A percentile compares a stretch with the other conserved stretches of the same genome.
phyloP scores from a whole-genome alignment of 805 yeast genomes.

The Kregervanrija fluxuum region DNA sequence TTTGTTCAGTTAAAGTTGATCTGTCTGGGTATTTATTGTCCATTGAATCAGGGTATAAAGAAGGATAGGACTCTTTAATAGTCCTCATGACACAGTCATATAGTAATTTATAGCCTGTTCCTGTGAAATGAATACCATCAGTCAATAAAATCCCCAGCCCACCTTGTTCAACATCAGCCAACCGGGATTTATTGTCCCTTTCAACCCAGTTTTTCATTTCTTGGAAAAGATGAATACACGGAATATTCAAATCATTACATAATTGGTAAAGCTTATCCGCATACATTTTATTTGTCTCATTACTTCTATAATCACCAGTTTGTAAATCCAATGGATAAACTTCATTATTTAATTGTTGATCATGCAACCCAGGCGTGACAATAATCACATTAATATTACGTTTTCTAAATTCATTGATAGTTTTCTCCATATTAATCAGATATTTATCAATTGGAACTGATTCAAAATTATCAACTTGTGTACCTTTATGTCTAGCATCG shows the following conservation, averaged over 20 bases:
- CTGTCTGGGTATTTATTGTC: too few relatives aligned
- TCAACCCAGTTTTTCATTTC: slow-evolving; percentile 4
- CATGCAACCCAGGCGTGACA: slow-evolving; percentile 58
- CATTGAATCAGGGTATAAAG: too few relatives aligned
- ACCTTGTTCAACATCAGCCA: background rate
- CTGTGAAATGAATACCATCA: slow-evolving; percentile 40
- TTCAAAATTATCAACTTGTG: slow-evolving; percentile 30
- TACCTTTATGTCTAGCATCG: slow-evolving; percentile 39
- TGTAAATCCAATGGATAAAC: slow-evolving; percentile 28
- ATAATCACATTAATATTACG: slow-evolving; percentile 46
- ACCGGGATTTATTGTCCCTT: slow-evolving; percentile 37
- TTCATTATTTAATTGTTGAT: slow-evolving; percentile 33
- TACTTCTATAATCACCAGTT: slow-evolving; percentile 38
- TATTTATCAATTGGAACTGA: slow-evolving; percentile 46
- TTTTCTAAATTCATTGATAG: slow-evolving; percentile 34
- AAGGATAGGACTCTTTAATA: slow-evolving; percentile 30
- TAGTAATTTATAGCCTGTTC: slow-evolving; percentile 30
- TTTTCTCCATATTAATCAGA: slow-evolving; percentile 35
- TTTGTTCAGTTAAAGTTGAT: too few relatives aligned
- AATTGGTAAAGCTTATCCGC: slow-evolving; percentile 41
- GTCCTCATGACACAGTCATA: slow-evolving; percentile 25
- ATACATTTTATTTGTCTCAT: slow-evolving; percentile 40
- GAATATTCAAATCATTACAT: slow-evolving; percentile 39
- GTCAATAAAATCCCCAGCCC: slow-evolving; percentile 12
- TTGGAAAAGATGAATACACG: slow-evolving; percentile 38